phyloP scores from a whole-genome alignment of 441 rosid species.

The Mallotus japonicus region DNA sequence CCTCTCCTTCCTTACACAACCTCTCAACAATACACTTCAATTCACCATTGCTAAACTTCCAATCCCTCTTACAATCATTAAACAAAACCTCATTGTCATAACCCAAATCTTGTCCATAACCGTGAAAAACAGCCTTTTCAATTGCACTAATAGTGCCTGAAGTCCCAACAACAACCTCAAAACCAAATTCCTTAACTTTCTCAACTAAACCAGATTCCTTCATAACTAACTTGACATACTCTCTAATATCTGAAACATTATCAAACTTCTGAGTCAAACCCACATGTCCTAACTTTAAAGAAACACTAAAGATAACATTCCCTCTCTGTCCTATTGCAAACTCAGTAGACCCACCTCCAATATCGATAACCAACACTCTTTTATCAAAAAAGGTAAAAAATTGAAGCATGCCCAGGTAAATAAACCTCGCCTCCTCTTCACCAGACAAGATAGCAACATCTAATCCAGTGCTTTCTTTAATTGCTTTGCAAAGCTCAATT shows the following conservation, averaged over 20 bases:
- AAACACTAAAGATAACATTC: conserved; percentile 38
- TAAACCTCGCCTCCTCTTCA: conserved; percentile 59
- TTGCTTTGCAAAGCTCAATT: conserved; percentile 36
- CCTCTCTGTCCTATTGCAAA: conserved; percentile 58
- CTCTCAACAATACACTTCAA: conserved; percentile 43
- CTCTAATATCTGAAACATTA: conserved; percentile 39
- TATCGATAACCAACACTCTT: conserved; percentile 49
- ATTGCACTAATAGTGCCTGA: conserved; percentile 60
- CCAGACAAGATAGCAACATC: conserved; percentile 48
- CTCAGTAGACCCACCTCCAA: conserved; percentile 82
- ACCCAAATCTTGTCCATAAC: conserved; percentile 34
- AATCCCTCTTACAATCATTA: conserved; percentile 47
- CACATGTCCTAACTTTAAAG: conserved; percentile 67
- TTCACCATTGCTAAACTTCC: conserved; percentile 53
- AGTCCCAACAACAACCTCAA: conserved; percentile 61
- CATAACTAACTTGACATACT: conserved; percentile 37
- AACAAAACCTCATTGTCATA: conserved; percentile 22
- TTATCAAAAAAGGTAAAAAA: conserved; percentile 54
- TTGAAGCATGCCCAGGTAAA: conserved; percentile 62
- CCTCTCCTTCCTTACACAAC: conserved; percentile 46
- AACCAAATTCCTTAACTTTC: conserved; percentile 41
- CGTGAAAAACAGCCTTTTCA: conserved; percentile 55
- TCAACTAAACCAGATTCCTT: conserved; percentile 45
- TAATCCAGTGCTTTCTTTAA: conserved; percentile 38
- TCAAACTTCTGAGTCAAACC: conserved; percentile 46